These are phyloP conservation scores for Phoma sp. DNA, from an alignment of 2,329 filamentous ascomycete genomes.

Conservation along the genomic window DNA sequence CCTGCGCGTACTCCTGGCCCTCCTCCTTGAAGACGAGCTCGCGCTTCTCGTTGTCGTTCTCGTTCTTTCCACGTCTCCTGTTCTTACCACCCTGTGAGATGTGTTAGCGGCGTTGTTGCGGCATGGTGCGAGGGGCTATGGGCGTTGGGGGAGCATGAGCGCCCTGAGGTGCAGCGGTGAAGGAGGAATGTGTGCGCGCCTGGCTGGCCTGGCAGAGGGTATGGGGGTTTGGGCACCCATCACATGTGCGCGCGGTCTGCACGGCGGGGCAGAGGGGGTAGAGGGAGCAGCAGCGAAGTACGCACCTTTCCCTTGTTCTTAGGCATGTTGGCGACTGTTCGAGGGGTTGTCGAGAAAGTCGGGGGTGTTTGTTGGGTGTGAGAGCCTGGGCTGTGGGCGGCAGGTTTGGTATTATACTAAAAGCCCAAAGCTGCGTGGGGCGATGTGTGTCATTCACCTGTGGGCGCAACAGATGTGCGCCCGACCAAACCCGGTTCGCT, in stretches of 20 bases:
- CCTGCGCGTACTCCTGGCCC: constrained; percentile 89
- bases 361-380: constrained; percentile 9
- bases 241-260: constrained; percentile 4
- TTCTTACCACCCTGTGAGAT: constrained; percentile 86
- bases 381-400: constrained; percentile 7
- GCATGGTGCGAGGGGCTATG: neutral
- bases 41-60: constrained; percentile 95
- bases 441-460: constrained; percentile 7
- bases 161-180: constrained; percentile 17
- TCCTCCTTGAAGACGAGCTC: constrained; percentile 99
- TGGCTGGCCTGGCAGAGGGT: too few relatives aligned
- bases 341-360: constrained; percentile 10
- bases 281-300: constrained; percentile 18
- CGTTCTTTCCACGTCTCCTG: constrained; percentile 96
- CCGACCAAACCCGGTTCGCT: neutral
- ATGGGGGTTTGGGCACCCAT: constrained; percentile 21
- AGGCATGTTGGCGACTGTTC: constrained; percentile 70
- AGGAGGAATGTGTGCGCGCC: too few relatives aligned
- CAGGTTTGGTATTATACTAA: constrained; percentile 11
- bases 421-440: constrained; percentile 1
- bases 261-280: constrained; percentile 26
- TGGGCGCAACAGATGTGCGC: constrained; percentile 2
- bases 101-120: neutral
- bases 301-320: constrained; percentile 99
- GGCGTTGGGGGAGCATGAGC: too few relatives aligned